Conservation (phyloP, 179 eudicot genomes). For the Beta corolliflora region DNA sequence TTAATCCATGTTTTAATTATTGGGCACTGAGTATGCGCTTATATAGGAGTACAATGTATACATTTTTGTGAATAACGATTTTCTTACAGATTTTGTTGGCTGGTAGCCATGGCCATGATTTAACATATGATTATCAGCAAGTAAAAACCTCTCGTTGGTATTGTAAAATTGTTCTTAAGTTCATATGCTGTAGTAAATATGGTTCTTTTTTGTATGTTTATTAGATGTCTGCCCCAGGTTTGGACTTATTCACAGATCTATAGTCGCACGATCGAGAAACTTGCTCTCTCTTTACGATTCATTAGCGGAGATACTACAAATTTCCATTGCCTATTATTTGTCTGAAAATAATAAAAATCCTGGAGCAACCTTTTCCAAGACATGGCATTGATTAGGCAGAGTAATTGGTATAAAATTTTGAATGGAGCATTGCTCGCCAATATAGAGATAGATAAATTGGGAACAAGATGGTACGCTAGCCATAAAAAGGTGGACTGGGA, state of each 20-base stretch:
- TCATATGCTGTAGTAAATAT: too few species aligned
- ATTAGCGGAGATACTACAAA: neutral
- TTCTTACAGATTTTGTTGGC: too few species aligned
- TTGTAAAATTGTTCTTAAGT: too few species aligned
- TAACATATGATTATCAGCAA: too few species aligned
- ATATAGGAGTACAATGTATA: too few species aligned
- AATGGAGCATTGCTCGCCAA: neutral
- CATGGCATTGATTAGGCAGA: slow-evolving; percentile 22
- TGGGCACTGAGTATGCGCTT: too few species aligned
- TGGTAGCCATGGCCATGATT: too few species aligned
- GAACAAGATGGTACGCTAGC: slow-evolving; percentile 30
- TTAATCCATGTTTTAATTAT: too few species aligned
- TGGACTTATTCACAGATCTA: neutral
- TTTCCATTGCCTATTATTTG: neutral
- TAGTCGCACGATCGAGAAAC: neutral
- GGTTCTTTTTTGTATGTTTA: neutral
- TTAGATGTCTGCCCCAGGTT: neutral
- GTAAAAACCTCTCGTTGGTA: too few species aligned
- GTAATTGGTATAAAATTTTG: slow-evolving; percentile 17
- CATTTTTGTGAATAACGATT: too few species aligned
- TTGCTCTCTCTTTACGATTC: too few species aligned
- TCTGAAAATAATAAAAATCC: neutral
- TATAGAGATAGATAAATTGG: neutral
- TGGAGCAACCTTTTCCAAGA: too few species aligned
- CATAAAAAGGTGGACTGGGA: slow-evolving; percentile 45